Evolutionary conservation across 2,329 filamentous ascomycete genomes (phyloP), one percentile per base, ranked within the genome.

Genomic region (Fusarium haematococcum): DNA sequence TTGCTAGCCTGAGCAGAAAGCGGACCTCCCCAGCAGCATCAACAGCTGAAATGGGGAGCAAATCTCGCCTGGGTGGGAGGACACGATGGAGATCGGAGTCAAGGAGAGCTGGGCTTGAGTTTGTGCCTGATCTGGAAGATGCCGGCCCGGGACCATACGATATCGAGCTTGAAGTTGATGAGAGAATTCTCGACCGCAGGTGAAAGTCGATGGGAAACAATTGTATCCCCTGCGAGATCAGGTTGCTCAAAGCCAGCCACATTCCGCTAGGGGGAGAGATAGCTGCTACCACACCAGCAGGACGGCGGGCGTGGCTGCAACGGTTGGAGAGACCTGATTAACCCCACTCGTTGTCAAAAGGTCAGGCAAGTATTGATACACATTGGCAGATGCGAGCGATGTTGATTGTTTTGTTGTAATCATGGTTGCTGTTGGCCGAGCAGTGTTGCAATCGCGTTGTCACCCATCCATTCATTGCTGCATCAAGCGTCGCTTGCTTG

Each of bases 61-160:
- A 79, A 79, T 79, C 71, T 79, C 75, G 77, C 68, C 73, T 75
- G 67, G 37, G 69, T 70, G 73, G 61, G 73, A 61, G 67, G 58
- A 69, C 63, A 68, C 27, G 70, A 77, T 77, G 68, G 35, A 69
- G 76, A 76, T 76, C 70, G 63, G 65, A 67, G 52, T 50, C 67
- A 56, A 67, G 65, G 58, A 30, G 52, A 63, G 37, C 52, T 48
- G 48, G 25, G 48, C 48, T 43, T 43, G 60, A 61, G 60, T 27
- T 60, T 39, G 64, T 66, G 59, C 48, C 71, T 69, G 67, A 75
- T 62, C 65, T 73, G 39, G 64, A 65, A 56, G 30, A 58, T 57
- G 45, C 65, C 41, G 61, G 48, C 27, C 35, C 58, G 56, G 65
- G 63, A 45, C 23, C 37, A 64, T 30, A 58, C 25, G 27, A 30